Base-by-base conservation (phyloP, 2,329 filamentous ascomycete species). In the Botrytis elliptica region DNA sequence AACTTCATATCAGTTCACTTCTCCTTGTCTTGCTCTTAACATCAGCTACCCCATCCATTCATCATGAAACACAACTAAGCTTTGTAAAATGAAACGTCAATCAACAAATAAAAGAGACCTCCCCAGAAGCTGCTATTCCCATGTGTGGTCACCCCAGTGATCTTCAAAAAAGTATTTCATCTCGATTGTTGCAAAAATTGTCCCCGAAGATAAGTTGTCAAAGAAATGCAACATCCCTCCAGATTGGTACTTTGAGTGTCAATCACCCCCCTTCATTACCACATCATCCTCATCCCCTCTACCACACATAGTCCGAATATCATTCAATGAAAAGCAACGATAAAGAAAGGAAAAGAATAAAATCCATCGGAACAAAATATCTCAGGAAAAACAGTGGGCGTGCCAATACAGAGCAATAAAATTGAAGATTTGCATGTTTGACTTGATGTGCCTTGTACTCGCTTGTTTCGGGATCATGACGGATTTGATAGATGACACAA, bases 111-210 rank as follows among this genome's bases (percentile, higher is more conserved):
- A 78, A 78, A 74, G 74, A 72, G 77, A 77, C 79, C 79, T 79
- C 79, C 79, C 79, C 79, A 79, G 79, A 78, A 79, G 79, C 79
- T 75, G 79, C 75, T 68, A 66, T 76, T 76, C 76, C 77, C 76
- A 74, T 73, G 71, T 76, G 77, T 76, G 64, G 76, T 40, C 44
- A 75, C 71, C 73, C 74, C 76, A 42, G 52, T 42, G 36, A 33
- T 40, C 33, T 29, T 4, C 12, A n/a, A 52, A 29, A 38, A 55
- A 71, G 38, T 49, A 68, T 59, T 44, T 59, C 64, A 71, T 73
- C 57, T 72, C 67, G 73, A 52, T 75, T 75, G 65, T 52, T 60
- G 73, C 49, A 57, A 68, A 68, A 46, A 68, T 52, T 64, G 66
- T 71, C 33, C 44, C 62, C 55, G 36, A 49, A 71, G 67, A 46